These are phyloP conservation scores for Wickerhamomyces xylosicus DNA, from an alignment of 805 yeast species.

Conservation along the genomic window DNA sequence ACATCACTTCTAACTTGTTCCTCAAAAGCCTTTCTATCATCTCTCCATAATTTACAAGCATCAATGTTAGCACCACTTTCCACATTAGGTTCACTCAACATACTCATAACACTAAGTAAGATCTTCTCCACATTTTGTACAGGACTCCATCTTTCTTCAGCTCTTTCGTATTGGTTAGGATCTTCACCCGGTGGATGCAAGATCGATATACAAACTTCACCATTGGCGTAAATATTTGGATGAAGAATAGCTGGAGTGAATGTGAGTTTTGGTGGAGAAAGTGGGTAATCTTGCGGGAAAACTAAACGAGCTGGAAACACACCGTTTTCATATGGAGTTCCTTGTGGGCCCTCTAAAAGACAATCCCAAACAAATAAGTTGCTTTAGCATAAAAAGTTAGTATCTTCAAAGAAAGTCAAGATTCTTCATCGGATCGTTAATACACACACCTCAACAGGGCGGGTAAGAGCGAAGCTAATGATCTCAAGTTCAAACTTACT, in stretches of 20 bases:
- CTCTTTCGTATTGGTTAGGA: slow-evolving; percentile 89
- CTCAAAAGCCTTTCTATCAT: slow-evolving; percentile 59
- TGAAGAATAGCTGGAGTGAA: slow-evolving; percentile 80
- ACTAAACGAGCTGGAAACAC: slow-evolving; percentile 67
- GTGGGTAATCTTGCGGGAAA: slow-evolving; percentile 75
- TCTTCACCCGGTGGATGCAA: slow-evolving; percentile 96
- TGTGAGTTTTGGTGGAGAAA: slow-evolving; percentile 68
- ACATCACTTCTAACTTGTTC: slow-evolving; percentile 59
- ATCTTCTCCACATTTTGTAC: slow-evolving; percentile 97
- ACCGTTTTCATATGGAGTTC: slow-evolving; percentile 79
- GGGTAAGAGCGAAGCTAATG: neutral
- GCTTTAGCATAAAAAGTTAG: too few species aligned
- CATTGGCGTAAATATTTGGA: slow-evolving; percentile 91
- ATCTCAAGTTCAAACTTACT: slow-evolving; percentile 21
- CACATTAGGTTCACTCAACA: slow-evolving; percentile 94
- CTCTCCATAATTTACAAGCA: slow-evolving; percentile 83
- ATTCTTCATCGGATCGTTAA: neutral
- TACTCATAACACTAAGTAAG: slow-evolving; percentile 81
- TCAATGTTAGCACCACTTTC: slow-evolving; percentile 91
- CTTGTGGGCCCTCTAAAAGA: slow-evolving; percentile 72
- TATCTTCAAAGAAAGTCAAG: slow-evolving; percentile 2
- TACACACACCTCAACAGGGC: neutral
- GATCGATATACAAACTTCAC: slow-evolving; percentile 92
- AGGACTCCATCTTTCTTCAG: slow-evolving; percentile 97
- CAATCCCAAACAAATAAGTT: slow-evolving; percentile 79